Percentiles rank a stretch among this genome's conserved stretches.
Evolutionary conservation across 1,139 yeast genomes (phyloP).

Genomic region (Candida labiduridarum): DNA sequence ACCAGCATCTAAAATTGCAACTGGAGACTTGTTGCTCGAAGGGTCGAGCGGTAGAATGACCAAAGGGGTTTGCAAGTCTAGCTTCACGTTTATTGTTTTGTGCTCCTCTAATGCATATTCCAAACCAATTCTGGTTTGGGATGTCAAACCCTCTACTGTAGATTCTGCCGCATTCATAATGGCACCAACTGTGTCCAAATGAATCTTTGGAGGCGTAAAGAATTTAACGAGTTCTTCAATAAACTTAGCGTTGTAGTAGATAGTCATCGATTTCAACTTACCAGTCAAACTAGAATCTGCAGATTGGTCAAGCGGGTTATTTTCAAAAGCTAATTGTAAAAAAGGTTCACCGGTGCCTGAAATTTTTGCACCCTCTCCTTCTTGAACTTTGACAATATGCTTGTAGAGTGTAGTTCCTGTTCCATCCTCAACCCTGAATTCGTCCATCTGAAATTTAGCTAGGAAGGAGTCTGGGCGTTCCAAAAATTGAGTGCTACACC

Average conservation of each 20-base stretch:
- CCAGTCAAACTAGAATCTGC: slow-evolving; percentile 81
- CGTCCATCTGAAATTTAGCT: slow-evolving; percentile 73
- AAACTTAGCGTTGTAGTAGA: slow-evolving; percentile 82
- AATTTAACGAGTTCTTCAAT: slow-evolving; percentile 73
- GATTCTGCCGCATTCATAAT: slow-evolving; percentile 95
- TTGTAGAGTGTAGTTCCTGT: slow-evolving; percentile 72
- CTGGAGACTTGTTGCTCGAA: slow-evolving; percentile 78
- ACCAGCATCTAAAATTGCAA: slow-evolving; percentile 94
- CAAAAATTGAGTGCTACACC: slow-evolving; percentile 70
- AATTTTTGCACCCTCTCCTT: not conserved
- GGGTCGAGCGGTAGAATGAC: slow-evolving; percentile 88
- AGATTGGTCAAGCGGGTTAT: slow-evolving; percentile 77
- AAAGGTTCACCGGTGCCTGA: slow-evolving; percentile 55
- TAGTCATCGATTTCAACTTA: slow-evolving; percentile 82
- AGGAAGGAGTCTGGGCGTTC: slow-evolving; percentile 82
- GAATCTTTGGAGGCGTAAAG: slow-evolving; percentile 85
- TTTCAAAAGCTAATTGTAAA: slow-evolving; percentile 80
- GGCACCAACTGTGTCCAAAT: slow-evolving; percentile 86
- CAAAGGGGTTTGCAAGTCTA: slow-evolving; percentile 92
- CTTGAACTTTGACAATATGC: slow-evolving; percentile 83
- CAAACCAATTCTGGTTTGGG: slow-evolving; percentile 88
- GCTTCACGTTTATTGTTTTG: slow-evolving; percentile 79
- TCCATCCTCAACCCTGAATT: slow-evolving; percentile 86
- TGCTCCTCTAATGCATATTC: slow-evolving; percentile 95
- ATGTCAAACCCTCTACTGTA: slow-evolving; percentile 86